These are phyloP conservation scores for Helianthus annuus DNA, from an alignment of 129 eudicot species.

Conservation along the genomic window DNA sequence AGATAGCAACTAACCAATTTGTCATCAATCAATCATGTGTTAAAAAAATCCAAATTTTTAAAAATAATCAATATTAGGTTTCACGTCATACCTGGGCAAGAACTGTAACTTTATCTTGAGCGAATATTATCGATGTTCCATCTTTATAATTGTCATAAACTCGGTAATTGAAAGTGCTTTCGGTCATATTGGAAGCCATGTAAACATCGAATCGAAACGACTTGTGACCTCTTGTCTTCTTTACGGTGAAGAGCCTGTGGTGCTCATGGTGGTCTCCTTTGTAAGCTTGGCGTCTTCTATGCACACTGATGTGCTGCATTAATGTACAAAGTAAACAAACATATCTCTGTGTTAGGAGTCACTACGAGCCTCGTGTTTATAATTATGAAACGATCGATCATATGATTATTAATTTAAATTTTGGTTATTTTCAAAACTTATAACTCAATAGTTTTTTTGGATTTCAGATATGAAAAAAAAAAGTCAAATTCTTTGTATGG, in stretches of 20 bases:
- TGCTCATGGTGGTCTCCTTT: slow-evolving; percentile 39
- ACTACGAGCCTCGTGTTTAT: background rate
- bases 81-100: slow-evolving; percentile 32
- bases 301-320: slow-evolving; percentile 38
- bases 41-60: too few relatives aligned
- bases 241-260: slow-evolving; percentile 38
- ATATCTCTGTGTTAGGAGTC: background rate
- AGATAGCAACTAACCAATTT: too few relatives aligned
- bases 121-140: slow-evolving; percentile 39
- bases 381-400: background rate
- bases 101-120: slow-evolving; percentile 32
- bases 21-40: too few relatives aligned
- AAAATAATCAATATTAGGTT: background rate
- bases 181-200: slow-evolving; percentile 42
- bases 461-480: too few relatives aligned
- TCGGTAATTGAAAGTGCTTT: slow-evolving; percentile 42
- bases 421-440: too few relatives aligned
- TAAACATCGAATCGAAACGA: slow-evolving; percentile 35
- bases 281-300: slow-evolving; percentile 40
- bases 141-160: slow-evolving; percentile 39
- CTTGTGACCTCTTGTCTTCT: slow-evolving; percentile 37
- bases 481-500: too few relatives aligned
- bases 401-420: too few relatives aligned
- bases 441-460: too few relatives aligned
- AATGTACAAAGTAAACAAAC: background rate